Conservation (phyloP, 768 basidiomycete species). For the Lactarius deliciosus region DNA sequence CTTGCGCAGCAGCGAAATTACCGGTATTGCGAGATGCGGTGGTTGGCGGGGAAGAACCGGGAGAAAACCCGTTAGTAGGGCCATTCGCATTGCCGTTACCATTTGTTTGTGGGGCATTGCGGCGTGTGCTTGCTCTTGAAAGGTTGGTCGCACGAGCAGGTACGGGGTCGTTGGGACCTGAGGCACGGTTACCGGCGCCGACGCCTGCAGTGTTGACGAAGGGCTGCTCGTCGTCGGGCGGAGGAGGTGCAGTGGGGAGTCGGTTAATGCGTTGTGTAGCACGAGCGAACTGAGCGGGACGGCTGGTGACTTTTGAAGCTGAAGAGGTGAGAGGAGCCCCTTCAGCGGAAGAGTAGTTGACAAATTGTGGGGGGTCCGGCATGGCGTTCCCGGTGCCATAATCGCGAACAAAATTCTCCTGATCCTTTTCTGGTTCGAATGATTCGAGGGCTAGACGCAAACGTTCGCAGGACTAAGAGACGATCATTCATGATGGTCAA, state of each 20-base stretch:
- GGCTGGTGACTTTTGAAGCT: conserved; percentile 54
- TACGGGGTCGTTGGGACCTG: conserved; percentile 37
- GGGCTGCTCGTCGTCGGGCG: conserved; percentile 45
- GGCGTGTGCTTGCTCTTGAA: conserved; percentile 33
- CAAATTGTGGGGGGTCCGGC: conserved; percentile 83
- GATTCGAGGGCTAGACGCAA: conserved; percentile 84
- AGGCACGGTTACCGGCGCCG: conserved; percentile 58
- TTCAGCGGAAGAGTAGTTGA: conserved; percentile 63
- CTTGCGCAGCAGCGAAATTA: background rate
- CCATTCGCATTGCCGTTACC: conserved; percentile 2
- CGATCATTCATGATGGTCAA: conserved; percentile 1
- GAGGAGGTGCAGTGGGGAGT: conserved; percentile 35
- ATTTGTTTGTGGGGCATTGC: conserved; percentile 11
- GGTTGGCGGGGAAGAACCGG: conserved; percentile 20
- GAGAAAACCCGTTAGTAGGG: conserved; percentile 17
- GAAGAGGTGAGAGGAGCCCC: conserved; percentile 64
- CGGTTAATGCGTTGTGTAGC: conserved; percentile 38
- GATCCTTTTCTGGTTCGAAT: conserved; percentile 83
- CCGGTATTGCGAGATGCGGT: conserved; percentile 8
- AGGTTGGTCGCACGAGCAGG: conserved; percentile 38
- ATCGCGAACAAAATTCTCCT: conserved; percentile 84
- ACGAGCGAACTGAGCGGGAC: conserved; percentile 54
- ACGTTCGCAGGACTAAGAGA: conserved; percentile 83
- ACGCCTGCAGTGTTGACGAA: conserved; percentile 64
- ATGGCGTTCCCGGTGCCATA: conserved; percentile 88